Evolutionary conservation across 768 basidiomycete species (phyloP), one percentile per base, ranked within the genome.

Genomic region (Paxillus ammoniavirescens): DNA sequence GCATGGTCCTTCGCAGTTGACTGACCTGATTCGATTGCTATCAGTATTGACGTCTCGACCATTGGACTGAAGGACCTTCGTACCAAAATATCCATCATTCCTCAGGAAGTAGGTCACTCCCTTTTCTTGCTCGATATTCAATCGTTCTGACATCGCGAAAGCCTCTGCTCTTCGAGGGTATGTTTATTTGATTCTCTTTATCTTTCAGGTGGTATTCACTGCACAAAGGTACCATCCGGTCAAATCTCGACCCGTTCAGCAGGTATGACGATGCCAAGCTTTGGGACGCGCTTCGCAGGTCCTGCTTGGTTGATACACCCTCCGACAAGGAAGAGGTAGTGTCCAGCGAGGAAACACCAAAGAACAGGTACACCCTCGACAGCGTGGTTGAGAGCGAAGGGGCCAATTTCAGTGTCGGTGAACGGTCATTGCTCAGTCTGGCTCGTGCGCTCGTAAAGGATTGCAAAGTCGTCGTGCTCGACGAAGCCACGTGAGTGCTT

Each of bases 251-350:
- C 70, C 73, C 85, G 59, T 92, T 77, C 72, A 81, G 66, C 64
- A 75, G 68, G 66, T 88, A 83, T 56, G 81, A 82, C 50, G 82
- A 86, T 58, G 83, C 83, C 5, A 72, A 75, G 9, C 68, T 91
- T 2, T 88, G 85, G 82, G 86, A 87, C 65, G 87, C 89, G 4
- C 73, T 91, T n/a, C 80, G 80, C 17, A 77, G 87, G 36, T 82
- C 87, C 2, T 78, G 76, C 64, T 65, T 82, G 6, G 51, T 77
- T 21, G 66, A 68, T 36, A 63, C 61, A 56, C 33, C 47, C n/a
- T 48, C 47, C 42, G 35, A 15, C 18, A 37, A 73, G 57, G 62
- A 44, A 55, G 59, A 50, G 51, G 62, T 47, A 42, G 51, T 47
- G 23, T n/a, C 35, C 21, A 52, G 49, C 2, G 47, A 58, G 6